Base-by-base conservation (phyloP, 441 rosid genomes). In the Adansonia madagascariensis region DNA sequence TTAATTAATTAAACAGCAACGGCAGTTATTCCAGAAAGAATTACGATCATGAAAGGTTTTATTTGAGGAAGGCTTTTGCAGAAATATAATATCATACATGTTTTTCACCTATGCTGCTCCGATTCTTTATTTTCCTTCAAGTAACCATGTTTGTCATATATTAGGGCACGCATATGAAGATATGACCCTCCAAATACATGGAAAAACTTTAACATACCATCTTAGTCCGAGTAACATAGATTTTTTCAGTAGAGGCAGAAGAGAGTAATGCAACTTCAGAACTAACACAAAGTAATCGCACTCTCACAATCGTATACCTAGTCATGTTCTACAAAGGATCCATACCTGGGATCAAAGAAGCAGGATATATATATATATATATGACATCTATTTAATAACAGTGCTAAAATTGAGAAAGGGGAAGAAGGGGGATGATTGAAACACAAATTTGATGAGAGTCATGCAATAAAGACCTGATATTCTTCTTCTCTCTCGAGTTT, bases 401-500 rank as follows among this genome's bases (percentile, higher is more conserved):
- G 44, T 7, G 20, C 39, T 69, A 24, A 68, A 49, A 35, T 47
- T 49, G 59, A 22, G 20, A 69, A 49, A 22, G 44, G 15, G 62
- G 18, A 5, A 14, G n/a, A 20, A 5, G 10, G 24, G 18, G 67
- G 11, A 10, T 8, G 12, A 31, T 8, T 27, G 44, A 22, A 15
- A 47, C 24, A 52, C 15, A 1, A 52, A 71, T 52, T 52, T 31
- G 1, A 7, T 9, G 27, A 56, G 44, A 27, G 44, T 52, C 47
- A 27, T n/a, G 61, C 53, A 71, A 52, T 52, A 1, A 53, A 71
- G 47, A 71, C 74, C 74, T 82, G 71, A 75, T 85, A 79, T 52
- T 81, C 90, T 4, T 80, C 78, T 73, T 85, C 75, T 61, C 83
- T 91, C 3, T 86, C 88, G 59, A 84, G 82, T 73, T 57, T 85